Evolutionary conservation across 345 rosid species (phyloP).

Genomic region (Hibiscus mutabilis): DNA sequence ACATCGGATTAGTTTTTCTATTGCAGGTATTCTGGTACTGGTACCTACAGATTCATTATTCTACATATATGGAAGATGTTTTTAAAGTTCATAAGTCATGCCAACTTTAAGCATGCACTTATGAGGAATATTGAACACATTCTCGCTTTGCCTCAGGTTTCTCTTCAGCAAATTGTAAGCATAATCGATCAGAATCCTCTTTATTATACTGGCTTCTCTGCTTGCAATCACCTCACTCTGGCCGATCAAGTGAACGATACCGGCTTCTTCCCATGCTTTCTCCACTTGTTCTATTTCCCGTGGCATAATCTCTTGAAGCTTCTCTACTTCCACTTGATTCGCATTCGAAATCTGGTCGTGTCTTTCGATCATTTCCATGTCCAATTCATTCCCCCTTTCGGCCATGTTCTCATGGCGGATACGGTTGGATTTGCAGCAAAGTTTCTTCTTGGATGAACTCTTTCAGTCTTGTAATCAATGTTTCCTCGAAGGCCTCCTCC

Average conservation of each 20-base stretch:
- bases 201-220: constrained; percentile 26
- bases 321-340: background rate
- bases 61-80: background rate
- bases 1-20: background rate
- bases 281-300: constrained; percentile 30
- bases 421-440: background rate
- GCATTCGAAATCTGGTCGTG: background rate
- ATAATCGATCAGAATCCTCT: constrained; percentile 35
- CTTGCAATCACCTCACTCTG: constrained; percentile 36
- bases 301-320: constrained; percentile 12
- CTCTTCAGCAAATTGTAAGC: constrained; percentile 40
- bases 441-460: constrained; percentile 22
- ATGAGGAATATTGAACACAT: constrained; percentile 40
- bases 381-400: background rate
- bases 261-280: constrained; percentile 27
- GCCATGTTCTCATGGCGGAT: background rate
- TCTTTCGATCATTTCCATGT: background rate
- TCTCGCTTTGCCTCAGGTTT: constrained; percentile 31
- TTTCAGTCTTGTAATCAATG: constrained; percentile 25
- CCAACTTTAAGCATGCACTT: constrained; percentile 50
- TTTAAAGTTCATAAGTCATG: constrained; percentile 46
- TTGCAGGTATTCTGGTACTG: background rate
- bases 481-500: constrained; percentile 25
- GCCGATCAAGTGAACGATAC: constrained; percentile 45
- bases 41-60: background rate